Percentiles rank a stretch among this genome's conserved stretches.
phyloP scores from a whole-genome alignment of 2,329 filamentous ascomycete species.

The Camptophora hylomeconis region DNA sequence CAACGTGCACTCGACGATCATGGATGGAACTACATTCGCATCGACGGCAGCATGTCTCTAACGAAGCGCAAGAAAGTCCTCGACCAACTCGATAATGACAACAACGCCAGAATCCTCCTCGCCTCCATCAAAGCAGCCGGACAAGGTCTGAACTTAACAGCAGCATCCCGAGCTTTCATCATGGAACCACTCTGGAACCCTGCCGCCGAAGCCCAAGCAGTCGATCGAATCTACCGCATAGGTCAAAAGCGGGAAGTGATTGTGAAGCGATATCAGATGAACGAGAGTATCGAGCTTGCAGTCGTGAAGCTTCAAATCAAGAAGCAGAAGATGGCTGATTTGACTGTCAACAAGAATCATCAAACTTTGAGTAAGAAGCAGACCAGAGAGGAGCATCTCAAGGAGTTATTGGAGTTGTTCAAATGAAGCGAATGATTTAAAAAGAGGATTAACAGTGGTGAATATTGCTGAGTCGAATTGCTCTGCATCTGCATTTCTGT shows the following conservation, averaged over 20 bases:
- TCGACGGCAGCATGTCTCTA: conserved; percentile 82
- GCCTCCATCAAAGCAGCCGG: conserved; percentile 89
- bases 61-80: conserved; percentile 61
- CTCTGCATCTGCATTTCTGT: too few relatives aligned
- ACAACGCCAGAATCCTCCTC: conserved; percentile 62
- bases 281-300: conserved; percentile 81
- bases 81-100: conserved; percentile 62
- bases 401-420: conserved; percentile 18
- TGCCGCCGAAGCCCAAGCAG: conserved; percentile 82
- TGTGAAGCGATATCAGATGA: conserved; percentile 86
- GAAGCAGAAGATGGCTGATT: conserved; percentile 79
- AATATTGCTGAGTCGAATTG: too few relatives aligned
- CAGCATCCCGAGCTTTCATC: conserved; percentile 77
- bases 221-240: conserved; percentile 83
- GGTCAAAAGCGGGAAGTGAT: conserved; percentile 80
- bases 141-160: conserved; percentile 78
- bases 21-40: conserved; percentile 58
- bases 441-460: too few relatives aligned
- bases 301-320: conserved; percentile 81
- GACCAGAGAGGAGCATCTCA: conserved; percentile 15
- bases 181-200: conserved; percentile 99
- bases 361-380: conserved; percentile 18
- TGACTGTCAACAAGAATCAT: conserved; percentile 59
- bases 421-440: too few relatives aligned
- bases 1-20: conserved; percentile 61